A percentile compares a stretch with the other conserved stretches of the same genome.
Evolutionary conservation across 1,284 basidiomycete species (phyloP).

Genomic region (Heliocybe sulcata): DNA sequence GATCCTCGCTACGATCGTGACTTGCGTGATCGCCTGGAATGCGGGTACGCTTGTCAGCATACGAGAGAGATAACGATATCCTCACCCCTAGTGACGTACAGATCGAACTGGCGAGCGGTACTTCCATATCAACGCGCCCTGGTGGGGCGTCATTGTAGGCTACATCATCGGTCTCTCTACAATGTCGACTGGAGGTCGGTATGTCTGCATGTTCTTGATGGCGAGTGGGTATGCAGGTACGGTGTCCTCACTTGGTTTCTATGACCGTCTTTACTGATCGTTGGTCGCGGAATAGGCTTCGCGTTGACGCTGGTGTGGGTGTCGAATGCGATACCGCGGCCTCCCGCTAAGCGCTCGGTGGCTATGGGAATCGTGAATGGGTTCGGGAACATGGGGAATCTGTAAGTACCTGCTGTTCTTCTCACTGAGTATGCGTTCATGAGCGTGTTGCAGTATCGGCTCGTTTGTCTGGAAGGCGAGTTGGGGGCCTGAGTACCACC

Average conservation of each 20-base stretch:
- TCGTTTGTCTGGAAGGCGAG: constrained; percentile 30
- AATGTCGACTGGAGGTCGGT: constrained; percentile 45
- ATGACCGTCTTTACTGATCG: background rate
- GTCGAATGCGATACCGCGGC: constrained; percentile 53
- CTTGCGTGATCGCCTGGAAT: constrained; percentile 58
- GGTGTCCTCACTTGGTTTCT: constrained; percentile 11
- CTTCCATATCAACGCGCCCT: constrained; percentile 56
- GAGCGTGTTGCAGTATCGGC: constrained; percentile 19
- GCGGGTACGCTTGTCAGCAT: constrained; percentile 35
- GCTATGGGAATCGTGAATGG: constrained; percentile 37
- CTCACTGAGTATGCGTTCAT: background rate
- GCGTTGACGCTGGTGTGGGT: constrained; percentile 59
- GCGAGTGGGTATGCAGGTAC: constrained; percentile 45
- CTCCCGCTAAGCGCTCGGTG: constrained; percentile 49
- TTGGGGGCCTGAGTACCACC: constrained; percentile 31
- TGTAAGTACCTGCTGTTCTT: constrained; percentile 18
- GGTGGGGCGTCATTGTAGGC: constrained; percentile 55
- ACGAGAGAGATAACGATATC: background rate
- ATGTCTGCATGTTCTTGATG: constrained; percentile 63
- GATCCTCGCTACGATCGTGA: constrained; percentile 48
- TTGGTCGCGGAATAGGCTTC: constrained; percentile 36
- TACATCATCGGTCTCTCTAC: constrained; percentile 58
- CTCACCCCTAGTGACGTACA: constrained; percentile 11
- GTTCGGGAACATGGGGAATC: constrained; percentile 30
- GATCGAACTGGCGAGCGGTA: constrained; percentile 60